phyloP scores from a whole-genome alignment of 331 rosid species.

The Acacia concinna region DNA sequence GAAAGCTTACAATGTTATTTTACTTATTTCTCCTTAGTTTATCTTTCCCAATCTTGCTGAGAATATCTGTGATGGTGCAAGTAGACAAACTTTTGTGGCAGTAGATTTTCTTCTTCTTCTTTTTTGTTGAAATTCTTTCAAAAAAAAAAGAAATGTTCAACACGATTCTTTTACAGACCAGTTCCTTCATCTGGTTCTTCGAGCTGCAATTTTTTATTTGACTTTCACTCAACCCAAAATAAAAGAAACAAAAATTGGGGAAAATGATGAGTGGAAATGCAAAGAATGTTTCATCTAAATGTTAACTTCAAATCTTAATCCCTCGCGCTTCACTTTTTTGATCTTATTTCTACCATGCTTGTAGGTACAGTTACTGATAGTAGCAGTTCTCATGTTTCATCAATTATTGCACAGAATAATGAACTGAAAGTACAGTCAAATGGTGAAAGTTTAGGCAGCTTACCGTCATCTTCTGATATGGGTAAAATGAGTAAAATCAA shows the following conservation, averaged over 20 bases:
- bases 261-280: background rate
- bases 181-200: conserved; percentile 14
- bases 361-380: conserved; percentile 49
- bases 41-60: conserved; percentile 1
- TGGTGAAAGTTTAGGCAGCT: conserved; percentile 44
- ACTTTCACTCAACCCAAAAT: conserved; percentile 20
- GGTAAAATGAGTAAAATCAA: conserved; percentile 29
- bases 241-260: background rate
- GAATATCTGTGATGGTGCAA: background rate
- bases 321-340: conserved; percentile 10
- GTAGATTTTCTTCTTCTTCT: background rate
- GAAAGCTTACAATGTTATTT: background rate
- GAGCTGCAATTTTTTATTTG: conserved; percentile 15
- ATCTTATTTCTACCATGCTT: conserved; percentile 29
- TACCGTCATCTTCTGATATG: conserved; percentile 28
- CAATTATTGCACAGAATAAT: conserved; percentile 39
- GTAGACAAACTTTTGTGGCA: background rate
- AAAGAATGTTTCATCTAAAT: conserved; percentile 14
- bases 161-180: background rate
- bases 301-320: conserved; percentile 12
- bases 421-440: conserved; percentile 35
- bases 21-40: background rate
- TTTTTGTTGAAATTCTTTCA: background rate
- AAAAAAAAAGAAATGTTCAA: background rate
- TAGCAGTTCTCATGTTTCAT: conserved; percentile 45